Percentiles rank a stretch among this genome's conserved stretches.
Evolutionary conservation across 495 filamentous ascomycete genomes (phyloP).

Genomic region (Neurospora tetraspora): DNA sequence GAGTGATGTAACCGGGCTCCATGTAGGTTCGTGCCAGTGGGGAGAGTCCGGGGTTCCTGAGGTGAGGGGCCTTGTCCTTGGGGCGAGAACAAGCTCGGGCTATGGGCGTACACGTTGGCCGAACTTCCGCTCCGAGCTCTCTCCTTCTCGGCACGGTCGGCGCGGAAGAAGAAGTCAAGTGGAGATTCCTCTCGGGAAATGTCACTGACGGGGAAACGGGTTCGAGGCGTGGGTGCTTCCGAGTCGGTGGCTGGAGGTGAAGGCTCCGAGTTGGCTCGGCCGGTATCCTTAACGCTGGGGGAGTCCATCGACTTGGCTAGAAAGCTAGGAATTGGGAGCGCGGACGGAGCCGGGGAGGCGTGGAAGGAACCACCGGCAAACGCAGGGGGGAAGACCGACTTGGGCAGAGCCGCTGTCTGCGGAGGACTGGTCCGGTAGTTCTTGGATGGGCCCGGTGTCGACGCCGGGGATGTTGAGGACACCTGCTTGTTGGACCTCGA

Average conservation of each 20-base stretch:
- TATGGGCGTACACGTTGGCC: constrained; percentile 17
- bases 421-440: constrained; percentile 33
- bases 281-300: constrained; percentile 25
- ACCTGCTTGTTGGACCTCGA: constrained; percentile 24
- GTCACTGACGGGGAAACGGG: constrained; percentile 9
- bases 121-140: constrained; percentile 42
- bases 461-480: constrained; percentile 19
- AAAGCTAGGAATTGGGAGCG: constrained; percentile 89
- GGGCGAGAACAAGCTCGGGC: constrained; percentile 26
- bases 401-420: constrained; percentile 15
- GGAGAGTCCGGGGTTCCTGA: constrained; percentile 25
- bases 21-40: constrained; percentile 16
- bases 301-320: constrained; percentile 71
- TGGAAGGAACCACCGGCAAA: constrained; percentile 96
- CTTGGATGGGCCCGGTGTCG: constrained; percentile 25
- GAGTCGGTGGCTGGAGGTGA: constrained; percentile 32
- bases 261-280: constrained; percentile 21
- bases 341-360: constrained; percentile 82
- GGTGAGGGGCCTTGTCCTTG: constrained; percentile 22
- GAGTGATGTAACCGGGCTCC: constrained; percentile 12
- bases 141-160: constrained; percentile 67
- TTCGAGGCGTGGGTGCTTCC: constrained; percentile 31
- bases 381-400: constrained; percentile 40
- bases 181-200: constrained; percentile 54
- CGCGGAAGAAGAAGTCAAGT: constrained; percentile 80